Base-by-base conservation (phyloP, 805 yeast species). In the Ogataea sp. region DNA sequence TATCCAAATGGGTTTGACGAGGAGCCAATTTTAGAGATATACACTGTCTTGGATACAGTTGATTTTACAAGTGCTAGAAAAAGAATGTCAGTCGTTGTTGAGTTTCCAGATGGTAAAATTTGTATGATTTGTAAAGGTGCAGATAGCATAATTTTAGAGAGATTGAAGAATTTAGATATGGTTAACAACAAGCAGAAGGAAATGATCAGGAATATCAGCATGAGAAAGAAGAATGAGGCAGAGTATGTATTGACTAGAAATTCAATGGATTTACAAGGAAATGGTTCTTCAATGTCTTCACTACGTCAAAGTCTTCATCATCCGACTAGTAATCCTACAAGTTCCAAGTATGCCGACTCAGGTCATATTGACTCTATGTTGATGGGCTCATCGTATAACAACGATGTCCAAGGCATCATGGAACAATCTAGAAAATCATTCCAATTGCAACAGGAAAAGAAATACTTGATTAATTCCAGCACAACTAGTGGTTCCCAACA, bases 51-150 rank as follows among this genome's bases (percentile, higher is more conserved):
- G 44, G 90, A 93, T 43, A 73, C 75, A 2, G 80, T 93, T 42
- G 97, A 90, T 41, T 93, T 93, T 53, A 70, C 90, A 1, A 85
- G 96, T 1, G 66, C 79, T 3, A 76, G 99, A 52, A 93, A 93
- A 61, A 73, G 98, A 54, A 93, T 93, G 99, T 86, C 97, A 0
- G 77, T 85, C n/a, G 57, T 90, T 9, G 80, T 88, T 1, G 70
- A 64, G 43, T 76, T 84, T 49, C 96, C 97, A 0, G 83, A 84
- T 55, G 75, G 75, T 6, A 71, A 83, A 42, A 71, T 88, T 18
- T 76, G 90, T 34, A 53, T 93, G 46, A 65, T 93, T 32, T 87
- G 96, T 61, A 93, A 93, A 61, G 99, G 98, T 39, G 98, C 99
- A 2, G 98, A 93, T 58, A 86, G 86, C 51, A 73, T 90, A 10